Base-by-base conservation (phyloP, 2,329 filamentous ascomycete genomes). In the Curvularia verruculosa region DNA sequence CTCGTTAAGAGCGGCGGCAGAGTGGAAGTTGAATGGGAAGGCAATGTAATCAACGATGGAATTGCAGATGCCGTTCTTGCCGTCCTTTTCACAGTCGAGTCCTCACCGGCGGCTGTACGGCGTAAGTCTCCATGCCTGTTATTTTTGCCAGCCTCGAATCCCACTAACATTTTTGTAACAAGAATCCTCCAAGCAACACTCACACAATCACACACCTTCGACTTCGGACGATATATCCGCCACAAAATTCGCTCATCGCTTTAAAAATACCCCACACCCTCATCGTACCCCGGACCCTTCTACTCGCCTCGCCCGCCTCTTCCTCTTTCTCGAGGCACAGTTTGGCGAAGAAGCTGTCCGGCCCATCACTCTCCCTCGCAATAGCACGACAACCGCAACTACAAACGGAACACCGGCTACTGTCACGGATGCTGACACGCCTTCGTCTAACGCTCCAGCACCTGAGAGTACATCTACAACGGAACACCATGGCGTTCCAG, bases 51-150 rank as follows among this genome's bases (percentile, higher is more conserved):
- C 71, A 99, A 98, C 75, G 95, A 99, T 72, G 91, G 92, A 59
- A 96, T 99, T 70, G 95, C 95, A n/a, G 95, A 99, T 77, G 92
- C 95, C 15, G 90, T 98, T 52, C 91, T 98, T 83, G 92, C 92
- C 0, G 92, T 97, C 2, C 83, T 99, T 10, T 87, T 96, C 67
- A 93, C 90, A 0, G 91, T 96, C 21, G 95, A 99, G 78, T 96
- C 89, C 76, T 96, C 91, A 52, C 95, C 94, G 5, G 95, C 95
- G 13, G 94, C 95, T 12, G 94, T 99, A 49, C 96, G 95, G 78
- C 90, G 92, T 90, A 82, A 78, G 84, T 79, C 1, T n/a, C 37
- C 31, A 6, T 13, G 6, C n/a, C 13, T 37, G 65, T 34, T 68
- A 31, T 15, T 12, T 52, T 13, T 5, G 8, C 31, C 26, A 12